phyloP scores from a whole-genome alignment of 73 alveolate species.

The Uronychia binucleata region DNA sequence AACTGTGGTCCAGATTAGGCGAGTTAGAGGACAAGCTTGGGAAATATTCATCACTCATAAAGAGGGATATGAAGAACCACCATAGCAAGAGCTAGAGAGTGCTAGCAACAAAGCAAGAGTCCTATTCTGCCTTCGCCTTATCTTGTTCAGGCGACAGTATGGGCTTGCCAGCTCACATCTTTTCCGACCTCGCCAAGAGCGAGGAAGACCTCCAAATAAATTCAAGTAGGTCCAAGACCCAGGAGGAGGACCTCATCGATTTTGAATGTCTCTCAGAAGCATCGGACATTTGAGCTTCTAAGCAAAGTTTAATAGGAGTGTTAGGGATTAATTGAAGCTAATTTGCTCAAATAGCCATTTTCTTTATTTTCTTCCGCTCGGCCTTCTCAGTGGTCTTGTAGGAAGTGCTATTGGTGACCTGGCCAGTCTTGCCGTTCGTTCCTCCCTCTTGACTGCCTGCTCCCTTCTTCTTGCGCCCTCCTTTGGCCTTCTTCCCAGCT shows the following conservation, averaged over 20 bases:
- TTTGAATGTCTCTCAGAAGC: neutral
- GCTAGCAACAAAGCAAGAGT: too few species aligned
- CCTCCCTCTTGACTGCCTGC: neutral
- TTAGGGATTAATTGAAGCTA: neutral
- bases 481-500: neutral
- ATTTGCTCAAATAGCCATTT: neutral
- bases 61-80: too few species aligned
- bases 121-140: too few species aligned
- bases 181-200: neutral
- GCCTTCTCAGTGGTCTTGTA: neutral
- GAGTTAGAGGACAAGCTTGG: too few species aligned
- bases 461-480: neutral
- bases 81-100: too few species aligned
- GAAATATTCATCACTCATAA: too few species aligned
- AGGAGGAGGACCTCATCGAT: neutral
- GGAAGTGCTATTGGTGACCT: neutral
- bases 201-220: neutral
- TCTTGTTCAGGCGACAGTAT: too few species aligned
- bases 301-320: neutral
- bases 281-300: neutral
- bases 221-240: too few species aligned
- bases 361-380: neutral
- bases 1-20: too few species aligned
- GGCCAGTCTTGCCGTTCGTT: neutral
- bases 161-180: too few species aligned